These are phyloP conservation scores for Argentina anserina DNA, from an alignment of 306 rosid species.

Conservation along the genomic window DNA sequence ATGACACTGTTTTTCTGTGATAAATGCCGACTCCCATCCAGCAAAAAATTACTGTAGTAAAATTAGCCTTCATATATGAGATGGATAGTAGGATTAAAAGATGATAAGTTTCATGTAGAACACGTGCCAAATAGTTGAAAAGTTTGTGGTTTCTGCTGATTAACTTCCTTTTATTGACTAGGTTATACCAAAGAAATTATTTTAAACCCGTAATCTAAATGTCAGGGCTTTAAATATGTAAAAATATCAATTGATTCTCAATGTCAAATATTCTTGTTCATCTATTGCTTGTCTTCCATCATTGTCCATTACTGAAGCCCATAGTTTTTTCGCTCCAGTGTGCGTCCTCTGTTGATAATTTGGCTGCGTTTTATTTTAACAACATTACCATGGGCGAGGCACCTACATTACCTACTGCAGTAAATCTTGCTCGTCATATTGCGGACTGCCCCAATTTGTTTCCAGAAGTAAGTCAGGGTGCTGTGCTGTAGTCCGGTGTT, in stretches of 20 bases:
- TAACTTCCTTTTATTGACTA: background rate
- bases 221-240: background rate
- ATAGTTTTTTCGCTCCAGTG: conserved; percentile 56
- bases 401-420: conserved; percentile 70
- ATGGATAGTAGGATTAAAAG: background rate
- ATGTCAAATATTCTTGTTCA: background rate
- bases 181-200: background rate
- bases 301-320: background rate
- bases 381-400: conserved; percentile 94
- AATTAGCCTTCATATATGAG: background rate
- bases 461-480: conserved; percentile 64
- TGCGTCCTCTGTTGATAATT: conserved; percentile 93
- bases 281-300: background rate
- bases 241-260: background rate
- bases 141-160: background rate
- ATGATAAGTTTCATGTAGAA: background rate
- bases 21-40: background rate
- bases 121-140: background rate
- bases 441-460: conserved; percentile 88
- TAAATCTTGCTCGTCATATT: conserved; percentile 80
- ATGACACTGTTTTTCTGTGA: background rate
- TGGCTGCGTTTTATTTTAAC: conserved; percentile 95
- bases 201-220: background rate
- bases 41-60: background rate
- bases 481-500: background rate